Base-by-base conservation (phyloP, 768 basidiomycete genomes). In the Tulasnella sp. region DNA sequence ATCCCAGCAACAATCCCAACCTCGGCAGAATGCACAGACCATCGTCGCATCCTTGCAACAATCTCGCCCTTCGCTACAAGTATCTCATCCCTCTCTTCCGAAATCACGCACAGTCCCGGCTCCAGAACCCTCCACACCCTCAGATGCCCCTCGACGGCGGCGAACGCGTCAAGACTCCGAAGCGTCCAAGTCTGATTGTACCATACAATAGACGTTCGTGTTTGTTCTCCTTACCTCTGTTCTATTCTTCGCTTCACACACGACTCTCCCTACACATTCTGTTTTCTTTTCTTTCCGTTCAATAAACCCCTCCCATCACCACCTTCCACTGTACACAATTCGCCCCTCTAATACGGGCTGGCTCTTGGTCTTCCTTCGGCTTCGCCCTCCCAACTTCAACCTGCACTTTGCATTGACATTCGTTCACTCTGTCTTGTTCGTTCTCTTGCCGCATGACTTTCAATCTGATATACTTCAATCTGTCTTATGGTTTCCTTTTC, bases 171-270 rank as follows among this genome's bases (percentile, higher is more conserved):
- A 38, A 34, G 53, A 56, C 27, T 56, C 54, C 22, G 34, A 34
- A 17, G 43, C 53, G 29, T 38, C 34, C 19, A 29, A 27, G 5
- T 42, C 34, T 5, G 54, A 56, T 44, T 56, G 54, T 46, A 43
- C 44, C 25, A 56, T 56, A 42, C 54, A 56, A 43, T 56, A 56
- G 44, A 46, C 44, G 42, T 30, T 56, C 21, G 54, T 19, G 5
- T 43, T 19, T 43, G 11, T 19, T 43, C 41, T 43, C 19, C 19
- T 19, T 43, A 43, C 19, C 19, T 43, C 41, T 10, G 11, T 19
- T 43, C 19, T 19, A 19, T 43, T 43, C 41, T 43, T 10, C 19
- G 41, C 19, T 19, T 11, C 19, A 43, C 19, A 43, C 19, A 10
- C 41, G 11, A 10, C 41, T 43, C 19, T 19, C 19, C 11, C 41